Evolutionary conservation across 768 basidiomycete genomes (phyloP), one percentile per base, ranked within the genome.

Genomic region (Glaciozyma antarctica): DNA sequence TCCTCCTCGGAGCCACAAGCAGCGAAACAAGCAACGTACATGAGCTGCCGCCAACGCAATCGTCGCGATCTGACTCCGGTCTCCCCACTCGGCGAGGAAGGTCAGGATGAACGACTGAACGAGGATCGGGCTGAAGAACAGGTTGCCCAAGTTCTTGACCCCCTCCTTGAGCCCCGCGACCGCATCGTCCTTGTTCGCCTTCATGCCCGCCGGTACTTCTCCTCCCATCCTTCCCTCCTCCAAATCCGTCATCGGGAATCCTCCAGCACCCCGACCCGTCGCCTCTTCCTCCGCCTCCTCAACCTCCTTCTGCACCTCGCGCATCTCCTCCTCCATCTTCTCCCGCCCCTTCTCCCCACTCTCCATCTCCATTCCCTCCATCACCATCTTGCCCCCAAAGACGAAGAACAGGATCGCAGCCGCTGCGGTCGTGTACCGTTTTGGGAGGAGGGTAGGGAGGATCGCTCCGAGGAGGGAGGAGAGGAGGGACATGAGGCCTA

Each of bases 81-180:
- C 95, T 0, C 95, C 94, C 95, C 95, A 98, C 78, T 99, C 95
- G 15, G 93, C 95, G 47, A 98, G 80, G 77, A 98, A 98, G 1
- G 93, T 97, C 63, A 98, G 80, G 28, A 93, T 79, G 73, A 98
- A 98, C 0, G 90, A 84, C 76, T 98, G 92, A 2, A 91, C 91
- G 73, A 95, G 94, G 1, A 94, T 89, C 1, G 94, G 94, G 0
- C 89, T 92, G 21, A 95, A 78, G 72, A 93, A 77, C 21, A 71
- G 63, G 49, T 58, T 51, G 16, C 34, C 52, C 72, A 91, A 86
- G 75, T 93, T 93, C 71, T 90, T 82, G 8, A 83, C 78, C 13
- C 90, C 86, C 24, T 93, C 87, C 22, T 73, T 72, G 52, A 81
- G 22, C 64, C 68, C 51, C 5, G 58, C 47, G 30, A 63, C 30